A percentile compares a stretch with the other conserved stretches of the same genome.
These are phyloP conservation scores for Boechera stricta DNA, from an alignment of 345 rosid species.

Conservation along the genomic window DNA sequence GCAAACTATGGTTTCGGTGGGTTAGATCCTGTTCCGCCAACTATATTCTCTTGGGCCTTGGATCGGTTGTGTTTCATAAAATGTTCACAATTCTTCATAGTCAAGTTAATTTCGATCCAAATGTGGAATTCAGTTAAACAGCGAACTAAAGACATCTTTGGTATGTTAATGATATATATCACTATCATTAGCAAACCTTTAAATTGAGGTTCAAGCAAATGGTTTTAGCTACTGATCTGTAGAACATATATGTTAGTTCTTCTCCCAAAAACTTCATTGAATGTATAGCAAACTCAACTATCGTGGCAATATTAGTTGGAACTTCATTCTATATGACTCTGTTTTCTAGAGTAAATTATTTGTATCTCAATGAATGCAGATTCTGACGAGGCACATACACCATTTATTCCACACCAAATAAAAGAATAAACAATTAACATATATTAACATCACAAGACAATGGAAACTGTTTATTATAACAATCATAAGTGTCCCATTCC, in stretches of 20 bases:
- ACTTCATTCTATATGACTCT: neutral
- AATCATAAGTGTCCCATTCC: slow-evolving; percentile 16
- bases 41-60: neutral
- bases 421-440: neutral
- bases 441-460: slow-evolving; percentile 34
- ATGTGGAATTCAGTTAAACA: too few relatives aligned
- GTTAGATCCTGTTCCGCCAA: neutral
- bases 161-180: too few relatives aligned
- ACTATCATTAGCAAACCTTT: neutral
- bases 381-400: neutral
- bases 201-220: neutral
- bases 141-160: neutral
- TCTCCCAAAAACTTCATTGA: neutral
- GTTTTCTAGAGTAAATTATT: neutral
- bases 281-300: neutral
- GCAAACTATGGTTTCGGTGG: too few relatives aligned
- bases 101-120: too few relatives aligned
- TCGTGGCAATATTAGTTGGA: neutral
- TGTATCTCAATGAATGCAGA: neutral
- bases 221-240: too few relatives aligned
- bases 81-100: too few relatives aligned
- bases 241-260: neutral
- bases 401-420: neutral
- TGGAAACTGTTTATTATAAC: slow-evolving; percentile 8
- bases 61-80: neutral